Evolutionary conservation across 2,329 filamentous ascomycete genomes (phyloP).

Genomic region (Alternaria ethzedia): DNA sequence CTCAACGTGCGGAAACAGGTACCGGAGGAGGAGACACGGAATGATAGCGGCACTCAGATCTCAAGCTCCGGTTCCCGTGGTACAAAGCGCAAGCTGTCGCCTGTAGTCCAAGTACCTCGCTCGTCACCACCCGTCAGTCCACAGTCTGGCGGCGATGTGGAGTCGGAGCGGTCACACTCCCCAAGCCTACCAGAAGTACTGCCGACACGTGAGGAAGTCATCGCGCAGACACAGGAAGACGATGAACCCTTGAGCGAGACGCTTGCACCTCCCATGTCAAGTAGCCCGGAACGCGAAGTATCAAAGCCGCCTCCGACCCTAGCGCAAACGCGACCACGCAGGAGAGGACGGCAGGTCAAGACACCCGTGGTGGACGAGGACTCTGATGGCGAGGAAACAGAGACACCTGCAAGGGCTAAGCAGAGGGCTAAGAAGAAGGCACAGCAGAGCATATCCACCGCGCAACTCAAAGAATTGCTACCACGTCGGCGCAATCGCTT

Average conservation of each 20-base stretch:
- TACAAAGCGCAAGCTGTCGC: slow-evolving; percentile 48
- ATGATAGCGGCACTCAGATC: slow-evolving; percentile 37
- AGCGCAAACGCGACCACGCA: slow-evolving; percentile 20
- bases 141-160: slow-evolving; percentile 35
- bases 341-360: slow-evolving; percentile 22
- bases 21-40: slow-evolving; percentile 26
- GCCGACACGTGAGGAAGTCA: slow-evolving; percentile 28
- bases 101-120: slow-evolving; percentile 47
- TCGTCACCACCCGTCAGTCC: slow-evolving; percentile 47
- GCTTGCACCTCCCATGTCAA: slow-evolving; percentile 54
- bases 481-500: slow-evolving; percentile 50
- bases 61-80: slow-evolving; percentile 45
- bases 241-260: slow-evolving; percentile 48
- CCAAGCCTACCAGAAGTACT: slow-evolving; percentile 44
- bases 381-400: slow-evolving; percentile 31
- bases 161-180: slow-evolving; percentile 43
- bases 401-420: slow-evolving; percentile 29
- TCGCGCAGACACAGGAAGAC: slow-evolving; percentile 31
- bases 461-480: slow-evolving; percentile 53
- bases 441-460: slow-evolving; percentile 49
- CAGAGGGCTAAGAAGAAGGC: slow-evolving; percentile 29
- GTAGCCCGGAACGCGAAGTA: slow-evolving; percentile 41
- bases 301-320: slow-evolving; percentile 24
- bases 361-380: slow-evolving; percentile 28
- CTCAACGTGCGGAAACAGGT: slow-evolving; percentile 55